A percentile compares a stretch with the other conserved stretches of the same genome.
Evolutionary conservation across 257 asterid genomes (phyloP).

Genomic region (Ajuga chamaepitys): DNA sequence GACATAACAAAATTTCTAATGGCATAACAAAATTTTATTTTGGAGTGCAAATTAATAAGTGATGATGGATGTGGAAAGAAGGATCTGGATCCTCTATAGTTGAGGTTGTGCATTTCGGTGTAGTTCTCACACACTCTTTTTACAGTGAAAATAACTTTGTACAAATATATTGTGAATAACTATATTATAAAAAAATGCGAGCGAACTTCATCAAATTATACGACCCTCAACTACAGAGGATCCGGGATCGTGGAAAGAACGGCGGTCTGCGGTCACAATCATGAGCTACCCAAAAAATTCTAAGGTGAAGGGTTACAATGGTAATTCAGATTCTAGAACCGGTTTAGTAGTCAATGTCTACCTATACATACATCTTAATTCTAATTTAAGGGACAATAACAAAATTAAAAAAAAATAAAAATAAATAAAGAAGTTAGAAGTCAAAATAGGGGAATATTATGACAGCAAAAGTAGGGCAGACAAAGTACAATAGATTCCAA

Average conservation of each 20-base stretch:
- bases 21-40: too few relatives aligned
- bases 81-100: too few relatives aligned
- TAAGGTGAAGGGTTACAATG: neutral
- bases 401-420: neutral
- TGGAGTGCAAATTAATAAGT: too few relatives aligned
- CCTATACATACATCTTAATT: neutral
- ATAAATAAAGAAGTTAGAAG: conserved; percentile 3
- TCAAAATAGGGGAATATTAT: conserved; percentile 16
- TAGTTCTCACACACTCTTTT: too few relatives aligned
- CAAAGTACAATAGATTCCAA: conserved; percentile 17
- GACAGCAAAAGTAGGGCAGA: conserved; percentile 14
- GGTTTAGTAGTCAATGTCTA: neutral
- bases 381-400: neutral
- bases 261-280: conserved; percentile 8
- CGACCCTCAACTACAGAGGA: too few relatives aligned
- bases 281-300: conserved; percentile 5
- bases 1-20: too few relatives aligned
- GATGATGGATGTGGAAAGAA: too few relatives aligned
- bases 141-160: too few relatives aligned
- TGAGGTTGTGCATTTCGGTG: too few relatives aligned
- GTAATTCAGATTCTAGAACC: neutral
- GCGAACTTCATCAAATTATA: too few relatives aligned
- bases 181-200: too few relatives aligned
- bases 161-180: too few relatives aligned
- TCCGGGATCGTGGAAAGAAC: neutral